phyloP scores from a whole-genome alignment of 2,329 filamentous ascomycete species.

The Penicillium sp. region DNA sequence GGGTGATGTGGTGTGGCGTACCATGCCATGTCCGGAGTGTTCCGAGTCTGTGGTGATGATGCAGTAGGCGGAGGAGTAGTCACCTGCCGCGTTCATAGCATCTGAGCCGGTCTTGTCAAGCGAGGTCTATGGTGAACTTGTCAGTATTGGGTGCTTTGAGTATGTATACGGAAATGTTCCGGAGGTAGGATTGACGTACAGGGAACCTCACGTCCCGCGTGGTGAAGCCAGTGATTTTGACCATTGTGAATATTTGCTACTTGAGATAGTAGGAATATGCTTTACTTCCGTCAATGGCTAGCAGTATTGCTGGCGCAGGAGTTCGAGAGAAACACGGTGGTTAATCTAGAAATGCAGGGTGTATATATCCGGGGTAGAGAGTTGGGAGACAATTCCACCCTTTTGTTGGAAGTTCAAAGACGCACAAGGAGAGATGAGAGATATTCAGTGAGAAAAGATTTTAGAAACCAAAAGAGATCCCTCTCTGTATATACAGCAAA shows the following conservation, averaged over 20 bases:
- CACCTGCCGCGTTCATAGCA: constrained; percentile 91
- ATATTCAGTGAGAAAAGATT: constrained; percentile 1
- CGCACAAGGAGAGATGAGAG: not conserved
- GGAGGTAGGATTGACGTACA: constrained; percentile 31
- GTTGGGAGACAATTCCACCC: not conserved
- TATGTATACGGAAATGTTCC: not conserved
- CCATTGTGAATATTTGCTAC: constrained; percentile 31
- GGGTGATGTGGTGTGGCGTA: constrained; percentile 22
- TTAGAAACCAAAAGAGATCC: constrained; percentile 2
- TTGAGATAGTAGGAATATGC: not conserved
- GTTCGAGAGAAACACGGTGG: not conserved
- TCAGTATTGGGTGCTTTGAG: not conserved
- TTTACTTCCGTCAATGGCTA: constrained; percentile 11
- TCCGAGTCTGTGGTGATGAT: constrained; percentile 76
- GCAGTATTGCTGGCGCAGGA: not conserved
- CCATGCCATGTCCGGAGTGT: constrained; percentile 43
- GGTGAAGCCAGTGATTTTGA: constrained; percentile 70
- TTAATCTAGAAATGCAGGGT: constrained; percentile 6
- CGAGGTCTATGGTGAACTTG: constrained; percentile 60
- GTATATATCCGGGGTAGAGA: not conserved
- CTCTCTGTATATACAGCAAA: constrained; percentile 19
- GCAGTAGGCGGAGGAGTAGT: constrained; percentile 94
- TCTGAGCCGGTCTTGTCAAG: constrained; percentile 95
- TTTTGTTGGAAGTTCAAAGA: not conserved
- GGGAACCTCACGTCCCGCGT: constrained; percentile 75